phyloP scores from a whole-genome alignment of 2,329 filamentous ascomycete species.

The Hypoxylon sp. region DNA sequence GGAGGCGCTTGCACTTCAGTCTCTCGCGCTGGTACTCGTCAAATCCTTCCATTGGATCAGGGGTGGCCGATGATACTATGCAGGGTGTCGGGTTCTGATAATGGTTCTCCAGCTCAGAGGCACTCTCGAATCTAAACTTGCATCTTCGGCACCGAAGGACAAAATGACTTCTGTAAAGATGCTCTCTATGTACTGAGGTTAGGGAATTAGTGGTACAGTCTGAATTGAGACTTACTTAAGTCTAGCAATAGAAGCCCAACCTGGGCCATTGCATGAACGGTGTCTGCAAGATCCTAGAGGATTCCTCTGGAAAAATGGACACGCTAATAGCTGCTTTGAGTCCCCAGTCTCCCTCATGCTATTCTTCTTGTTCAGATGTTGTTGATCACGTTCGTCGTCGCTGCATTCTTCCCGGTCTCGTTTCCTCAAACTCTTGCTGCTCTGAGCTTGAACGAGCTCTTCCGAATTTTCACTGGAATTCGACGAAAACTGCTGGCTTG shows the following conservation, averaged over 20 bases:
- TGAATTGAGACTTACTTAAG: not conserved
- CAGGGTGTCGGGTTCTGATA: not conserved
- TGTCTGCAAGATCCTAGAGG: not conserved
- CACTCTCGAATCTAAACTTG: not conserved
- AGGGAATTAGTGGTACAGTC: not conserved
- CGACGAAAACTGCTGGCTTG: not conserved
- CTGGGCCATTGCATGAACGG: not conserved
- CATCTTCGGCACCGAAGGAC: not conserved
- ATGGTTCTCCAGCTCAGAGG: not conserved
- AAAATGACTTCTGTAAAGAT: not conserved
- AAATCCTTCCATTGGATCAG: not conserved
- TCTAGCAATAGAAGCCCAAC: not conserved
- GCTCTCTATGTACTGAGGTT: not conserved
- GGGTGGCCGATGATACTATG: not conserved
- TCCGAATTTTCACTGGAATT: not conserved
- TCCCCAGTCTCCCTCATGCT: not conserved
- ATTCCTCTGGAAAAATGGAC: not conserved
- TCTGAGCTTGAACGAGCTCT: not conserved
- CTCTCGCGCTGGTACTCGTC: not conserved
- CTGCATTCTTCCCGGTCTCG: not conserved
- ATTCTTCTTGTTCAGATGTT: not conserved
- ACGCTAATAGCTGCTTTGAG: not conserved
- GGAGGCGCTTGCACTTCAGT: not conserved
- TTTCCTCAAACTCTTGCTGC: not conserved
- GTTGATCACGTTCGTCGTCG: not conserved